Evolutionary conservation across 148 eudicot genomes (phyloP).

Genomic region (Dianthus caryophyllus): DNA sequence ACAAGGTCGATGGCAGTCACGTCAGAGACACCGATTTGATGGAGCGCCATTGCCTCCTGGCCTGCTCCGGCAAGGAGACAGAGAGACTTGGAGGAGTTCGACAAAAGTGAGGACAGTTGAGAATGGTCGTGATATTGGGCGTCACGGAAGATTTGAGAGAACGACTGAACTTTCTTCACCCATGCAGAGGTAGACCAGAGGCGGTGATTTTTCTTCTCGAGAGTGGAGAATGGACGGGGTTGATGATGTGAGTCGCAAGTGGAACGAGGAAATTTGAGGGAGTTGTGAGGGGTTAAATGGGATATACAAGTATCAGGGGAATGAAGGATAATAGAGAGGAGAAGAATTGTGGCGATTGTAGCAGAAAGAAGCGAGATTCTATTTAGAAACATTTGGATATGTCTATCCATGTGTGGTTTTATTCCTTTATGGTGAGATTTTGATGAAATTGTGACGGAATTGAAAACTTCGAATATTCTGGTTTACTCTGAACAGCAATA

Average conservation of each 20-base stretch:
- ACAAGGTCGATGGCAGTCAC: constrained; percentile 76
- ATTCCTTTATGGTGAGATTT: not conserved
- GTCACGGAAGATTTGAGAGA: constrained; percentile 40
- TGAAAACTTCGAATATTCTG: too few relatives aligned
- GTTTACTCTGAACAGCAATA: too few relatives aligned
- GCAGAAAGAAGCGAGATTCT: constrained; percentile 40
- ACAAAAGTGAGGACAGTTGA: constrained; percentile 29
- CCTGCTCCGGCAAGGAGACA: constrained; percentile 86
- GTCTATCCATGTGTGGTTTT: constrained; percentile 82
- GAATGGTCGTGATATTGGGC: constrained; percentile 23
- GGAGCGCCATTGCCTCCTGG: constrained; percentile 67
- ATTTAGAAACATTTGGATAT: constrained; percentile 57
- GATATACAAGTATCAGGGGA: constrained; percentile 58
- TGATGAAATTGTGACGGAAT: not conserved
- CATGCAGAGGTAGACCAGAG: constrained; percentile 74
- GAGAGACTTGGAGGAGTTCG: constrained; percentile 55
- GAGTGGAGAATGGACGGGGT: constrained; percentile 49
- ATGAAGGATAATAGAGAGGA: constrained; percentile 46
- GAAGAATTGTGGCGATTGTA: constrained; percentile 48
- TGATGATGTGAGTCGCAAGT: constrained; percentile 70
- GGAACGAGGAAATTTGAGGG: constrained; percentile 64
- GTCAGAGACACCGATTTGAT: constrained; percentile 52
- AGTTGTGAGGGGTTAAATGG: constrained; percentile 30
- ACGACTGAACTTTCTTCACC: constrained; percentile 51
- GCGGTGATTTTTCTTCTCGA: constrained; percentile 55